Base-by-base conservation (phyloP, 208 protist genomes). In the Wallacemonas sp. region DNA sequence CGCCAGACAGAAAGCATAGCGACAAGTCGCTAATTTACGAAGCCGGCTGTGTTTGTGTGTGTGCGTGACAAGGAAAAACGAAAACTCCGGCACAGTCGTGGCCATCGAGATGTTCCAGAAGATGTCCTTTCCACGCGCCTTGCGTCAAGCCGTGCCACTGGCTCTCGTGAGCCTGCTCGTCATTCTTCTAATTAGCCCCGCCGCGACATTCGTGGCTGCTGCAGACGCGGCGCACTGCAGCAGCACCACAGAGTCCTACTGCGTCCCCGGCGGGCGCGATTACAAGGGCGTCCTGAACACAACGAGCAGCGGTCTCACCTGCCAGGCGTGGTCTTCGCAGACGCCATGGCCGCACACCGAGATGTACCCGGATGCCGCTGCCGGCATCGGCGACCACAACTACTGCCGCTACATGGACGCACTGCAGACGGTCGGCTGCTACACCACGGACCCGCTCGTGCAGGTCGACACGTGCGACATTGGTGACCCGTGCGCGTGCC, bases 391-490 rank as follows among this genome's bases (percentile, higher is more conserved):
- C 28, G 65, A 81, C 61, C 82, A 91, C 74, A 89, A 83, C 75
- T 81, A 85, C 70, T 94, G 88, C 72, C 82, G 88, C 52, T 88
- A 94, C 73, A 76, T 84, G 2, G 75, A 74, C 36, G 72, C 78
- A 0, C 55, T 81, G 8, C 36, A 42, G 44, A 42, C 55, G 16
- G 75, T 77, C 5, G 65, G 82, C 22, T 94, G 82, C 74, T 84
- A 83, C 72, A 87, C 80, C 2, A 81, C 66, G 14, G 70, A 86
- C 57, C 72, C 78, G 7, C 52, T 36, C 38, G 65, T 81, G 1
- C 74, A 50, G 18, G 86, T 76, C 46, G 63, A 89, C 54, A 72
- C 67, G 41, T 94, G 88, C 77, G 61, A 76, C 57, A 67, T 93
- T 16, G 82, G 79, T 2, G 62, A 36, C 33, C 72, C 76, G 18